Evolutionary conservation across 257 asterid genomes (phyloP), one percentile per base, ranked within the genome.

Genomic region (Ballota nigra): DNA sequence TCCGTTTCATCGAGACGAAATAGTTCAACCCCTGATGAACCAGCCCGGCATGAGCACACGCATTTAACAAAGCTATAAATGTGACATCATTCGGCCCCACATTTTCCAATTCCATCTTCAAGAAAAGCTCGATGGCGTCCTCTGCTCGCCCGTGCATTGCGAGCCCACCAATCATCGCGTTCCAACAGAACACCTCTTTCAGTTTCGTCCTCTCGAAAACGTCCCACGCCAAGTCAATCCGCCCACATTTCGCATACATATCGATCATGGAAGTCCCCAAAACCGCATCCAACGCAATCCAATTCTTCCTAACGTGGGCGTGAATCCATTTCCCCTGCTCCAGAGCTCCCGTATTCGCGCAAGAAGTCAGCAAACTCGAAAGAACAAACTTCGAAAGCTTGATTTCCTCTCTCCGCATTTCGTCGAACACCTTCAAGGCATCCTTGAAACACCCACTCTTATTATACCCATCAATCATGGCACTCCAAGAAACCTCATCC

Each of bases 21-120:
- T 49, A 69, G 26, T 77, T 67, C 22, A 82, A 68, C 20, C 95
- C 88, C 47, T 81, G 74, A 40, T 83, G 85, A 8, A 83, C 81
- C 13, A 87, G 70, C 29, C 90, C 90, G 4, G 86, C 80, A 47
- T 89, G 88, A 34, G 87, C 84, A 65, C 94, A 89, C 26, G 94
- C 90, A 63, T 70, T 75, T 12, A 89, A 28, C 15, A 86, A 40
- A 1, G 75, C 78, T 33, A 80, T 64, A 60, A 87, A 80, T 0
- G 92, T 87, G 43, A 85, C 75, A 5, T 74, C 83, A 41, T 87
- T 81, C 0, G 90, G 90, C 49, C 69, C 64, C 10, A 79, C 41
- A 4, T 51, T 52, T 13, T 38, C 70, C 28, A 47, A 6, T n/a
- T 73, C 60, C 91, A 89, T 85, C 57, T 77, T 70, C 61, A 33